A percentile compares a stretch with the other conserved stretches of the same genome.
Conservation (phyloP, 2,329 filamentous ascomycete genomes). For the Venturia effusa region DNA sequence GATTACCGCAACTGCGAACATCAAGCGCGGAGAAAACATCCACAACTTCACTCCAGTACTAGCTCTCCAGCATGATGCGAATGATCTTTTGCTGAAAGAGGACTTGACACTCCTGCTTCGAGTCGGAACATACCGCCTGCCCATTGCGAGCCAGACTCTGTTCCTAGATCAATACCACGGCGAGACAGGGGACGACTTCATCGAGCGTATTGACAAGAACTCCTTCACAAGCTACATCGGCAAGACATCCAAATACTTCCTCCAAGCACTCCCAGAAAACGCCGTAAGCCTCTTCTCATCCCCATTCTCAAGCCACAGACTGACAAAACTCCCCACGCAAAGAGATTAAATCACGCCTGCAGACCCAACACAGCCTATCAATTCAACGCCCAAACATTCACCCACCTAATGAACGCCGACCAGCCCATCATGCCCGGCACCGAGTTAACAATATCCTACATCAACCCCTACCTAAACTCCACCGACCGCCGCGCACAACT, state of each 20-base stretch:
- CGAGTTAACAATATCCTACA: conserved; percentile 29
- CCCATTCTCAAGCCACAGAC: neutral
- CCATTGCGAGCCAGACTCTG: neutral
- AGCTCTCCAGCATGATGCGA: neutral
- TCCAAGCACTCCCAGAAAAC: conserved; percentile 7
- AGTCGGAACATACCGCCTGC: conserved; percentile 1
- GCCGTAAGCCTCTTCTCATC: neutral
- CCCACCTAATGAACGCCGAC: conserved; percentile 27
- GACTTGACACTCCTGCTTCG: neutral
- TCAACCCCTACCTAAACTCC: conserved; percentile 22
- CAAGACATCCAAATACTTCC: neutral
- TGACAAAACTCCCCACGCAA: neutral
- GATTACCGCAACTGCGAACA: neutral
- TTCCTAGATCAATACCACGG: conserved; percentile 8
- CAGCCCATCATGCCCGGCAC: conserved; percentile 28
- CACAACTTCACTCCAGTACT: conserved; percentile 8
- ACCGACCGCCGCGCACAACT: conserved; percentile 22
- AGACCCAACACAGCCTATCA: conserved; percentile 30
- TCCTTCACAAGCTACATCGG: conserved; percentile 6
- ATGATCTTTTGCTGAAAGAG: neutral
- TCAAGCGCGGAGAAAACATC: conserved; percentile 8
- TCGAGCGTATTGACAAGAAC: conserved; percentile 11
- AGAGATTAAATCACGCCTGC: conserved; percentile 32
- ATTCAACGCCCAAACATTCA: conserved; percentile 25
- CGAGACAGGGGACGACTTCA: conserved; percentile 1